A percentile compares a stretch with the other conserved stretches of the same genome.
Conservation (phyloP, 768 basidiomycete species). For the Rhodotorula sphaerocarpa region DNA sequence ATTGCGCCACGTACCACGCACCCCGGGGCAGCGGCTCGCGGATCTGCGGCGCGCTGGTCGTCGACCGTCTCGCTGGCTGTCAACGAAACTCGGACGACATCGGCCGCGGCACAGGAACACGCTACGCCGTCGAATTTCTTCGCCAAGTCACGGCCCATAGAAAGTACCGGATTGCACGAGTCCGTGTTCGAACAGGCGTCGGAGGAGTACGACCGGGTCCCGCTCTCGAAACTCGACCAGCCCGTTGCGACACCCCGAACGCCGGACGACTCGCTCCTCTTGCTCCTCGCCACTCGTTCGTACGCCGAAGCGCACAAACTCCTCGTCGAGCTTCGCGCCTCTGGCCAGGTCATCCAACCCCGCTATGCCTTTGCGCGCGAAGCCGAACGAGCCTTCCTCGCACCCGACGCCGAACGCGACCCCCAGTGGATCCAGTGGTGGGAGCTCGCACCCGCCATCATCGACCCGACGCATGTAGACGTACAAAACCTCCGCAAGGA, state of each 20-base stretch:
- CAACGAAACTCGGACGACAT: too few species aligned
- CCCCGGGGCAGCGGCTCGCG: background rate
- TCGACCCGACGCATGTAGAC: background rate
- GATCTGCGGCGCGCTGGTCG: background rate
- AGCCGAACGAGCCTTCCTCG: background rate
- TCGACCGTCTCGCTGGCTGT: background rate
- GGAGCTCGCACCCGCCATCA: conserved; percentile 2
- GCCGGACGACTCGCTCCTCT: conserved; percentile 15
- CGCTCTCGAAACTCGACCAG: conserved; percentile 23
- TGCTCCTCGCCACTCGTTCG: background rate
- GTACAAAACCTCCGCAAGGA: background rate
- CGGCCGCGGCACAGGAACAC: too few species aligned
- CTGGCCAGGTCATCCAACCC: background rate
- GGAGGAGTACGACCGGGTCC: conserved; percentile 11
- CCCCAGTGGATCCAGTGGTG: conserved; percentile 22
- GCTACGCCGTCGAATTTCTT: background rate
- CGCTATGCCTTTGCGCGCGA: background rate
- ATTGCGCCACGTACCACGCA: too few species aligned
- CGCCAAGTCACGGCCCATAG: background rate
- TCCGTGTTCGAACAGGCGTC: conserved; percentile 9
- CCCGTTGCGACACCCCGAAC: conserved; percentile 1
- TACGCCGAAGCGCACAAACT: background rate
- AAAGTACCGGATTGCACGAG: too few species aligned
- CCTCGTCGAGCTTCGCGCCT: background rate
- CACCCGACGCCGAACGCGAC: background rate